These are phyloP conservation scores for Carpinus viminea DNA, from an alignment of 306 rosid species.

Conservation along the genomic window DNA sequence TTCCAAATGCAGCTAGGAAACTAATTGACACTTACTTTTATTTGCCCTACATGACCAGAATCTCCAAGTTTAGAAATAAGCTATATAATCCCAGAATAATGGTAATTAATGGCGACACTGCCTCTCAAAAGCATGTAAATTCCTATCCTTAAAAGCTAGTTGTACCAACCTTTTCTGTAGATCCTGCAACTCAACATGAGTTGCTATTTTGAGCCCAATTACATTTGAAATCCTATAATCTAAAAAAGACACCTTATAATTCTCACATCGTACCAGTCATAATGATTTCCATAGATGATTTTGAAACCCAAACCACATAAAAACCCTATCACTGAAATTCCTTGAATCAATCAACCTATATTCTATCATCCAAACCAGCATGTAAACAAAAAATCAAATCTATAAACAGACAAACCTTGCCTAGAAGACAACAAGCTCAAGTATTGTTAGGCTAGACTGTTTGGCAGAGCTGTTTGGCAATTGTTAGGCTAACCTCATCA, in stretches of 20 bases:
- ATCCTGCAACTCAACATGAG: not conserved
- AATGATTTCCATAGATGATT: not conserved
- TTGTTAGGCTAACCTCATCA: constrained; percentile 60
- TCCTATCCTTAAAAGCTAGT: too few species aligned
- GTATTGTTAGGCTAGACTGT: not conserved
- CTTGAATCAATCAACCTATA: not conserved
- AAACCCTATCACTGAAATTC: not conserved
- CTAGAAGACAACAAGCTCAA: not conserved
- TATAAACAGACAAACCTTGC: not conserved
- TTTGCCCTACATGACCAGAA: too few species aligned
- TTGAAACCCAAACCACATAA: not conserved
- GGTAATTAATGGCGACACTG: too few species aligned
- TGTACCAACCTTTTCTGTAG: too few species aligned
- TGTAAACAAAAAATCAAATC: too few species aligned
- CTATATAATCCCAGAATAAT: too few species aligned
- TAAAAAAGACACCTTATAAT: too few species aligned
- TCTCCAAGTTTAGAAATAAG: too few species aligned
- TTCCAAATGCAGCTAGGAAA: too few species aligned
- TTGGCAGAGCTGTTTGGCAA: too few species aligned
- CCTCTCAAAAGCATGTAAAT: too few species aligned
- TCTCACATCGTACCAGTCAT: not conserved
- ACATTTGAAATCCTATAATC: not conserved
- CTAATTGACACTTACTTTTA: too few species aligned
- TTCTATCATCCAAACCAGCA: not conserved
- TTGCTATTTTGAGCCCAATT: not conserved